Evolutionary conservation across 768 basidiomycete species (phyloP).

Genomic region (Phaffia australis): DNA sequence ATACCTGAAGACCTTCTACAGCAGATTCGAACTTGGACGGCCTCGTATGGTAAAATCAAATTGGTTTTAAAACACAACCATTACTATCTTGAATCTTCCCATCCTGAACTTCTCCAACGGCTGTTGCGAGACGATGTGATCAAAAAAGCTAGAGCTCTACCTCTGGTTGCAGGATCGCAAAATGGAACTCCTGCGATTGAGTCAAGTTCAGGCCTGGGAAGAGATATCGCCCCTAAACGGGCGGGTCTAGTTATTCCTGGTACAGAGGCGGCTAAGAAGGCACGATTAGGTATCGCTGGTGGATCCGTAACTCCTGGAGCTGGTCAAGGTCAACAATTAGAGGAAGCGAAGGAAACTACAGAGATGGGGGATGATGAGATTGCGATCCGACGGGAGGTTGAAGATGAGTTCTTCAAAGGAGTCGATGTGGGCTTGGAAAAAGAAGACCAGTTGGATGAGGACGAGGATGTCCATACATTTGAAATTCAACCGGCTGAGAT

Average conservation of each 20-base stretch:
- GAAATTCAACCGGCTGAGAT: constrained; percentile 90
- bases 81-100: constrained; percentile 90
- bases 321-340: background rate
- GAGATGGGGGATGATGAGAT: background rate
- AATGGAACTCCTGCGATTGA: constrained; percentile 40
- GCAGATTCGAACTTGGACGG: constrained; percentile 83
- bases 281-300: constrained; percentile 40
- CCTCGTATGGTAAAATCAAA: constrained; percentile 97
- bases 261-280: constrained; percentile 49
- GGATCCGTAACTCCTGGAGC: background rate
- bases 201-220: constrained; percentile 60
- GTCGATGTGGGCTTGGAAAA: constrained; percentile 22
- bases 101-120: constrained; percentile 81
- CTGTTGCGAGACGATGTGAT: constrained; percentile 78
- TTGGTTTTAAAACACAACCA: constrained; percentile 96
- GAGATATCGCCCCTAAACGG: constrained; percentile 55
- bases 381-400: constrained; percentile 18
- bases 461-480: constrained; percentile 95
- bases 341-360: constrained; percentile 6
- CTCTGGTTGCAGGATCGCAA: constrained; percentile 16
- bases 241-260: constrained; percentile 79
- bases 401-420: constrained; percentile 26
- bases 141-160: constrained; percentile 64
- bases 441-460: constrained; percentile 86
- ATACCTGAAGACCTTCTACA: constrained; percentile 74